phyloP scores from a whole-genome alignment of 208 protist genomes.

The Angomonas ambiguus region DNA sequence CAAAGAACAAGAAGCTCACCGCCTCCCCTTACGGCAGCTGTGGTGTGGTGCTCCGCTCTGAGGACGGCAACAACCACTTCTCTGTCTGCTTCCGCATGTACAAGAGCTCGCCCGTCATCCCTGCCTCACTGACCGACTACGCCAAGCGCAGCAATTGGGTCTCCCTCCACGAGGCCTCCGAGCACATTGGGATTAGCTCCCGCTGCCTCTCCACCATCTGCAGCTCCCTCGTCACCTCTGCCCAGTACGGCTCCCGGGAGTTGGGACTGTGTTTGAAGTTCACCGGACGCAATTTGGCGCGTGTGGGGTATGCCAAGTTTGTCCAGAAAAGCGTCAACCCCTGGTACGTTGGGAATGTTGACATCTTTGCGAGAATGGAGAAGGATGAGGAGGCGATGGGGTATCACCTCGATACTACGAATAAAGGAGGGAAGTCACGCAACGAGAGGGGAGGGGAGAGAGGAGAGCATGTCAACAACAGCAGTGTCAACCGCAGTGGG shows the following conservation, averaged over 20 bases:
- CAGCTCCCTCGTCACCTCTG: slow-evolving; percentile 64
- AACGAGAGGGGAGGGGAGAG: slow-evolving; percentile 23
- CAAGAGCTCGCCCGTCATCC: slow-evolving; percentile 43
- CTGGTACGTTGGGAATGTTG: slow-evolving; percentile 68
- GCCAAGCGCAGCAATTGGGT: slow-evolving; percentile 66
- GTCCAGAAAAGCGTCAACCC: slow-evolving; percentile 57
- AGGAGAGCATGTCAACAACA: slow-evolving; percentile 51
- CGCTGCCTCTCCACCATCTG: slow-evolving; percentile 59
- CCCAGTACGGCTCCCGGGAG: slow-evolving; percentile 81
- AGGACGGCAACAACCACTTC: slow-evolving; percentile 29
- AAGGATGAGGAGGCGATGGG: slow-evolving; percentile 46
- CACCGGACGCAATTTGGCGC: slow-evolving; percentile 51
- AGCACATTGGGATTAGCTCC: slow-evolving; percentile 34
- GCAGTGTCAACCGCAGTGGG: slow-evolving; percentile 36
- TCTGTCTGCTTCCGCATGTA: slow-evolving; percentile 31
- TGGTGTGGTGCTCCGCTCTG: slow-evolving; percentile 35
- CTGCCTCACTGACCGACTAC: slow-evolving; percentile 41
- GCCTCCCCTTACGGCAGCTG: slow-evolving; percentile 39
- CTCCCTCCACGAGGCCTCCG: slow-evolving; percentile 54
- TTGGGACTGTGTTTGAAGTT: slow-evolving; percentile 81
- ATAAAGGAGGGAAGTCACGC: not conserved
- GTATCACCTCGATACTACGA: slow-evolving; percentile 49
- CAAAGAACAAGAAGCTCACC: slow-evolving; percentile 27
- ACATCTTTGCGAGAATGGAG: slow-evolving; percentile 71
- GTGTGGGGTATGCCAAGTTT: slow-evolving; percentile 81